These are phyloP conservation scores for Emericellopsis cladophorae DNA, from an alignment of 2,329 filamentous ascomycete species.

Conservation along the genomic window DNA sequence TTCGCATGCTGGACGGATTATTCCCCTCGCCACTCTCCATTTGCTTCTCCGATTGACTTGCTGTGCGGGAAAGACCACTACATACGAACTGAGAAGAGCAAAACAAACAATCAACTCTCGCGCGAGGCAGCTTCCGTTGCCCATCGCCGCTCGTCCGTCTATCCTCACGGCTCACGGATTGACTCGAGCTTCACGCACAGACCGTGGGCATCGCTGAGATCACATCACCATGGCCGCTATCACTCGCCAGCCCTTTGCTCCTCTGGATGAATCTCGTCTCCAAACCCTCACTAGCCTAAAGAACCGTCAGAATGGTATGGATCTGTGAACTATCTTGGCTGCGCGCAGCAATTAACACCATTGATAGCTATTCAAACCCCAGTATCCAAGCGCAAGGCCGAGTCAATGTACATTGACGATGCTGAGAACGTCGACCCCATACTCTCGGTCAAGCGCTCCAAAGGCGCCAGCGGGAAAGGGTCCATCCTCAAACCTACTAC, in stretches of 20 bases:
- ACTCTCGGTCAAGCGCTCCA: constrained; percentile 45
- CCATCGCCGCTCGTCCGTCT: background rate
- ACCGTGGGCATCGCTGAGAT: background rate
- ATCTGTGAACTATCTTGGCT: background rate
- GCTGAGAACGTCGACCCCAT: constrained; percentile 50
- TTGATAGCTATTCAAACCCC: constrained; percentile 1
- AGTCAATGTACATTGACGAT: constrained; percentile 36
- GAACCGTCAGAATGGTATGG: constrained; percentile 64
- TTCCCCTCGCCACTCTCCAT: background rate
- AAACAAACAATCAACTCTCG: background rate
- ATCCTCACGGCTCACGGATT: background rate
- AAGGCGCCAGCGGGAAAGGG: constrained; percentile 32
- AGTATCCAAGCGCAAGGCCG: constrained; percentile 45
- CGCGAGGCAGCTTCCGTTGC: background rate
- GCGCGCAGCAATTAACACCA: constrained; percentile 11
- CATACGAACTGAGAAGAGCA: background rate
- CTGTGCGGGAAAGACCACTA: background rate
- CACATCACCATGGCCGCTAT: constrained; percentile 36
- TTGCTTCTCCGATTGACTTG: background rate
- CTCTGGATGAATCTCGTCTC: constrained; percentile 55
- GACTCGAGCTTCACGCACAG: background rate
- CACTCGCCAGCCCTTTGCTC: constrained; percentile 62
- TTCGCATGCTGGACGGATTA: background rate
- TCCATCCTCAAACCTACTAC: constrained; percentile 31
- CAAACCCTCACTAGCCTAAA: constrained; percentile 63